Evolutionary conservation across 768 basidiomycete genomes (phyloP).

Genomic region (Russula dissimulans): DNA sequence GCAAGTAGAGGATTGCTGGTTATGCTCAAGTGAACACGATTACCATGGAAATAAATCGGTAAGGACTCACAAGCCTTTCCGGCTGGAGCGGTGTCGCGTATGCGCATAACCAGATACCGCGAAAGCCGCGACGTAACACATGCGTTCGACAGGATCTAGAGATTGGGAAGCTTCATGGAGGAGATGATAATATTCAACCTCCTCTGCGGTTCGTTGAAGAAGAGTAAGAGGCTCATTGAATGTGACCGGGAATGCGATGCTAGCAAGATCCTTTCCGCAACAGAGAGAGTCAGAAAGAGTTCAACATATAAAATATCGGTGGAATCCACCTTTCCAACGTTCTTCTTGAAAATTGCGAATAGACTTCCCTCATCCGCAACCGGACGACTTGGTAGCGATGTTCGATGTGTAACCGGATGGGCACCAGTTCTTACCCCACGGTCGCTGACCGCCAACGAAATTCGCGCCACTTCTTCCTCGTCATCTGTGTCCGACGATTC

Average conservation of each 20-base stretch:
- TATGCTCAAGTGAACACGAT: neutral
- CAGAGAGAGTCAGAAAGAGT: neutral
- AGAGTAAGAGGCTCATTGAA: constrained; percentile 87
- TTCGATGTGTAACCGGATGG: constrained; percentile 36
- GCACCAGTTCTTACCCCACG: neutral
- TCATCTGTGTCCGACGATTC: constrained; percentile 47
- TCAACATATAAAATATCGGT: constrained; percentile 3
- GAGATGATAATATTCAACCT: constrained; percentile 67
- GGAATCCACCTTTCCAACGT: constrained; percentile 66
- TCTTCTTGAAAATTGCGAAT: constrained; percentile 77
- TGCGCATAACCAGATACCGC: constrained; percentile 80
- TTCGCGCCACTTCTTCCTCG: constrained; percentile 20
- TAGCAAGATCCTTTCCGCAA: constrained; percentile 57
- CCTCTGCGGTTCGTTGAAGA: constrained; percentile 74
- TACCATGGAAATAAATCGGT: neutral
- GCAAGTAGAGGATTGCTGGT: constrained; percentile 77
- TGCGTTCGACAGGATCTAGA: constrained; percentile 51
- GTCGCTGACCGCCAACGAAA: constrained; percentile 8
- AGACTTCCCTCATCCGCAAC: constrained; percentile 74
- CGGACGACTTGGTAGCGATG: constrained; percentile 48
- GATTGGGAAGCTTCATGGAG: constrained; percentile 55
- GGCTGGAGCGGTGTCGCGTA: constrained; percentile 67
- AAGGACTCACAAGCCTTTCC: constrained; percentile 75
- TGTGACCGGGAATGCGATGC: constrained; percentile 76
- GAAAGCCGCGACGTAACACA: constrained; percentile 75